phyloP scores from a whole-genome alignment of 1,139 yeast genomes.

The Debaryomycetaceae sp. region DNA sequence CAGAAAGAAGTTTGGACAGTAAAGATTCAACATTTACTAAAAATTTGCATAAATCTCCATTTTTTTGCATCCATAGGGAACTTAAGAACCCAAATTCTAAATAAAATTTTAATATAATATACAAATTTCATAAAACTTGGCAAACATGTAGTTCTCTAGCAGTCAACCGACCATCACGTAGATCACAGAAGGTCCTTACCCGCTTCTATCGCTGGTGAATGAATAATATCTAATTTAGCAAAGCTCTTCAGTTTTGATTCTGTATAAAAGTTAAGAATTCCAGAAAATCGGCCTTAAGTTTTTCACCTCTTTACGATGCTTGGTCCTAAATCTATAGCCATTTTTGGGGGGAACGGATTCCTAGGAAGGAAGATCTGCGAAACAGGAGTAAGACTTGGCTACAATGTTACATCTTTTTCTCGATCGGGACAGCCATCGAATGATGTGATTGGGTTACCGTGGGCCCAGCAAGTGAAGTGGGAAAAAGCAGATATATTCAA shows the following conservation, averaged over 20 bases:
- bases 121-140: no score
- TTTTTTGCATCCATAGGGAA: background rate
- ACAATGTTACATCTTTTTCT: conserved; percentile 61
- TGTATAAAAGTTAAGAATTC: no score
- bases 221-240: no score
- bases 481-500: conserved; percentile 63
- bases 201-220: no score
- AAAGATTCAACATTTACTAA: conserved; percentile 1
- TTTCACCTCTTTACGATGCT: conserved; percentile 11
- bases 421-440: conserved; percentile 58
- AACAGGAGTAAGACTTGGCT: conserved; percentile 61
- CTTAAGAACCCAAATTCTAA: conserved; percentile 1
- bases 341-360: conserved; percentile 88
- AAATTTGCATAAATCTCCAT: background rate
- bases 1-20: conserved; percentile 32
- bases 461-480: conserved; percentile 69
- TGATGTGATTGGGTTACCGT: conserved; percentile 20
- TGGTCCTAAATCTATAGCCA: conserved; percentile 43
- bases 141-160: no score
- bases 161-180: no score
- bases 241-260: no score
- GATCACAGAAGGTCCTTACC: no score
- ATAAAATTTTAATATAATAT: background rate
- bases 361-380: conserved; percentile 72
- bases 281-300: no score